Base-by-base conservation (phyloP, 805 yeast species). In the Zygotorulaspora chibaensis region DNA sequence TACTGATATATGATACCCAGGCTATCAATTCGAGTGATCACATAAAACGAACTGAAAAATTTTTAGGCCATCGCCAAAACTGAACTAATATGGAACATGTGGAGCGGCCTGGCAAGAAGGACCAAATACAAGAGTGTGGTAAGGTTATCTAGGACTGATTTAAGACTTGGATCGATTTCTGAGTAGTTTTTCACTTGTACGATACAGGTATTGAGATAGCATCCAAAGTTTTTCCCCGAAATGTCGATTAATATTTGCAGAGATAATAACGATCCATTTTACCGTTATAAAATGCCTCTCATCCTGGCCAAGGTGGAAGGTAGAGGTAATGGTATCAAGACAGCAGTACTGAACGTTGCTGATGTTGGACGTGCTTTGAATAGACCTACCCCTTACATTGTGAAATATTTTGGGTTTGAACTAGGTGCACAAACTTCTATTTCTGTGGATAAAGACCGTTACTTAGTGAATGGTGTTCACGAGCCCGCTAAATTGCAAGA, bases 251-350 rank as follows among this genome's bases (percentile, higher is more conserved):
- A 93, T 70, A 91, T 93, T 61, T 84, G 96, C 70, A 89, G 99
- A 76, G 96, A 89, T 64, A 93, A 91, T 75, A 82, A 85, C 62
- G 99, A 93, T 74, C 97, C 97, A 37, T 93, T 93, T 70, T 93
- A 93, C 81, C 96, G 99, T 75, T 93, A 93, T 72, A 93, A 93
- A 75, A 93, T 93, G 99, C 99, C 99, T 65, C 85, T 95, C 35
- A 84, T 93, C 70, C 95, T 87, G 72, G 87, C 96, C 57, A 93
- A 93, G 77, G 87, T 87, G 55, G 98, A 93, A 74, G 99, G 99
- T 69, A 81, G 96, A 67, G 99, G 99, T 74, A 93, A 93, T 73
- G 99, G 99, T 82, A 93, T 93, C 72, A 90, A 89, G 69, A 93
- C 99, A 18, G 95, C 91, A 45, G 83, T 93, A 46, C 80, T 88